Conservation (phyloP, 202 grass and related monocot genomes). For the Tripidium arundinaceum region DNA sequence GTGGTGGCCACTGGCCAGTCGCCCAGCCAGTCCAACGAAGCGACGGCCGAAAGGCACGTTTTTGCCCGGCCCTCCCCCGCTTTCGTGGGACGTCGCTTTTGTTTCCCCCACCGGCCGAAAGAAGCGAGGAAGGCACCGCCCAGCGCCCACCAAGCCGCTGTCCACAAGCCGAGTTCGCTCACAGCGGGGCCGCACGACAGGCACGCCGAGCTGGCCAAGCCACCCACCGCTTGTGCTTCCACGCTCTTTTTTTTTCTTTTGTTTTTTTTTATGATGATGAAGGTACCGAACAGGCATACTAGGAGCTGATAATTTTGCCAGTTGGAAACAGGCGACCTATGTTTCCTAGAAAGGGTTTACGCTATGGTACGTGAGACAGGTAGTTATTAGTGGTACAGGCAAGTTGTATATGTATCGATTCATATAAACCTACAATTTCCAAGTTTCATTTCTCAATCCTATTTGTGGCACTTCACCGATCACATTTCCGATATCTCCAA, state of each 20-base stretch:
- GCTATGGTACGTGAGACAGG: not conserved
- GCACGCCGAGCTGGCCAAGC: slow-evolving; percentile 4
- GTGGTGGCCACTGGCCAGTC: no score
- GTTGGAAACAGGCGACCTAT: not conserved
- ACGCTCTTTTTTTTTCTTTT: not conserved
- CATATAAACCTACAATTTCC: not conserved
- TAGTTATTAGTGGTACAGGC: not conserved
- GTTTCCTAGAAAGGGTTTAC: not conserved
- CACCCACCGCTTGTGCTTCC: not conserved
- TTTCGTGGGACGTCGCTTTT: slow-evolving; percentile 28
- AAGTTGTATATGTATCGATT: not conserved
- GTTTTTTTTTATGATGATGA: not conserved
- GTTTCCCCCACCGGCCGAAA: slow-evolving; percentile 25
- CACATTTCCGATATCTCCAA: not conserved
- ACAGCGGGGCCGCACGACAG: not conserved
- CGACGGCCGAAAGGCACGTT: slow-evolving; percentile 59
- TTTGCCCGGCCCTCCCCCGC: not conserved
- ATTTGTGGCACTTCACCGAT: not conserved
- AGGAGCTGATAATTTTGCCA: not conserved
- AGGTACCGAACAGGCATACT: no score
- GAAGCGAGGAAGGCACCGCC: not conserved
- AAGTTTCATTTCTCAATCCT: not conserved
- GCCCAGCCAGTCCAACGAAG: slow-evolving; percentile 23
- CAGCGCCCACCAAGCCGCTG: slow-evolving; percentile 11
- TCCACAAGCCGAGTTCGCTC: not conserved